Base-by-base conservation (phyloP, 345 rosid genomes). In the Mangifera indica region DNA sequence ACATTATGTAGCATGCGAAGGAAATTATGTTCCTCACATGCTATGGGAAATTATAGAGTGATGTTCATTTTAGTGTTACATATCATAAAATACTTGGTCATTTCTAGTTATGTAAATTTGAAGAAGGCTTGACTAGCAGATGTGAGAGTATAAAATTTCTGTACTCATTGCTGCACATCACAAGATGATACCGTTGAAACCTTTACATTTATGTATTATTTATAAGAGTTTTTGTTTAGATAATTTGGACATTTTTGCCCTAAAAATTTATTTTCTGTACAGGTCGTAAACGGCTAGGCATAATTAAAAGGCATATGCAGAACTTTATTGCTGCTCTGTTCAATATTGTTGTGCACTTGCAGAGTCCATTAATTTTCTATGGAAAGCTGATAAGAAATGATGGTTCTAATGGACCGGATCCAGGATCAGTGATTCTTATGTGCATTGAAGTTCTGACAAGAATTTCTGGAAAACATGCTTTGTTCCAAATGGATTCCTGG, bases 351-450 rank as follows among this genome's bases (percentile, higher is more conserved):
- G 79, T 88, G 69, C 99, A 96, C 80, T 74, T 93, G 81, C 91
- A 85, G 83, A 82, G 90, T 82, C 96, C 97, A 60, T 70, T 21
- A 52, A 79, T 89, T 61, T 96, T 88, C 86, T 78, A 42, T 57
- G 46, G 77, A 67, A 77, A 66, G 60, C 60, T 60, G 66, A 71
- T 55, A 63, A 60, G 79, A 66, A 56, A 64, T 55, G 73, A 71
- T 17, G 58, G 75, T 66, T 77, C 63, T 75, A 70, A 51, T 74
- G 75, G 65, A 75, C 93, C 96, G 22, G 96, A 93, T 87, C 81
- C 92, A 37, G 98, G 98, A 78, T 84, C 93, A 17, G 91, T 88
- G 70, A 82, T 91, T 79, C 94, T 92, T 70, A 91, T 91, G 97
- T 89, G 93, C 81, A 84, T 89, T 74, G 93, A 89, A 86, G 91